Base-by-base conservation (phyloP, 345 rosid genomes). In the Bruguiera parviflora region DNA sequence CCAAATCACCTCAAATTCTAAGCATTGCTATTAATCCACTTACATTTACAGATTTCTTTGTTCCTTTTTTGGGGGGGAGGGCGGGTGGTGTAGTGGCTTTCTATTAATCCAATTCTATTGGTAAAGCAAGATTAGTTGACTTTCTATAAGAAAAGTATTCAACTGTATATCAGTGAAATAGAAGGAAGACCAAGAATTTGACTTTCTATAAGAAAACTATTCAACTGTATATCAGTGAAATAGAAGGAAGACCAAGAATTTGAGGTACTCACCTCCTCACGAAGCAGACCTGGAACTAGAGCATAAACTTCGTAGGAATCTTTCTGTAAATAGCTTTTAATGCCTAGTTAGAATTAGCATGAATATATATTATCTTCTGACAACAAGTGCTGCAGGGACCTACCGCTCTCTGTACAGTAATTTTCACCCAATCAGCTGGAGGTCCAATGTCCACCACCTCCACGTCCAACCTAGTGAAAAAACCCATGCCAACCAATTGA, bases 351-450 rank as follows among this genome's bases (percentile, higher is more conserved):
- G 35, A 46, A 64, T 13, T 46, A 28, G 6, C 21, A 71, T 24
- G 28, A 4, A 35, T 56, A n/a, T 56, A n/a, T 8, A 22, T 68
- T 21, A 29, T 69, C 46, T 63, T 67, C 19, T 22, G 3, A 37
- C 28, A 5, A 27, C 28, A 5, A 58, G 5, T 8, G 22, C 65
- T 20, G 49, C 32, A 66, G 27, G 53, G 68, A 72, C 91, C 84
- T 77, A 88, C 94, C 22, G 89, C 80, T 73, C 68, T 83, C 79
- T 80, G 94, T 49, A 86, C 89, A 68, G 81, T 88, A 78, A 88
- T 79, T 80, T 86, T 88, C 71, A 88, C 91, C 94, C 94, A 88
- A 72, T 86, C 89, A 62, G 94, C 91, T 10, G 89, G 87, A 4
- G 82, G 68, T 64, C 94, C 94, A 53, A 86, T 61, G 59, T 85